Percentiles rank a stretch among this genome's conserved stretches.
Evolutionary conservation across 306 rosid species (phyloP).

Genomic region (Styphnolobium japonicum): DNA sequence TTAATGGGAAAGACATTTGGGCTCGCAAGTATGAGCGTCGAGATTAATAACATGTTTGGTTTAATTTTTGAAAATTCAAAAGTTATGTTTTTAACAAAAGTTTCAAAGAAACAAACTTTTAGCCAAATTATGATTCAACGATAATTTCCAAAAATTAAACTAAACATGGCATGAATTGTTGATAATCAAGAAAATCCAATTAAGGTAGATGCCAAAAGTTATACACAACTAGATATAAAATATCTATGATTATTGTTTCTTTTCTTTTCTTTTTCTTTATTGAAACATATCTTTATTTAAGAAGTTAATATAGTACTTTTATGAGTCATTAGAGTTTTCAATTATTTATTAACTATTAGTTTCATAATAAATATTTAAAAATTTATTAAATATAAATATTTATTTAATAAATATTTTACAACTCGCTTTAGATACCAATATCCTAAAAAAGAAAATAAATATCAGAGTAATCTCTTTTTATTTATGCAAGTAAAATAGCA

Average conservation of each 20-base stretch:
- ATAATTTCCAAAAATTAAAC: background rate
- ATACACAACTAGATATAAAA: background rate
- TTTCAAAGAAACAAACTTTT: background rate
- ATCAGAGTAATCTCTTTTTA: too few relatives aligned
- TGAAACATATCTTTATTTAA: background rate
- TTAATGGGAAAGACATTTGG: slow-evolving; percentile 66
- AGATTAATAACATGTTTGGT: background rate
- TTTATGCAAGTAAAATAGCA: background rate
- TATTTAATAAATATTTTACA: too few relatives aligned
- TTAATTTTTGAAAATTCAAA: background rate
- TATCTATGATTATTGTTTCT: background rate
- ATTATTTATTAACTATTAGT: too few relatives aligned
- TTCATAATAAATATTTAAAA: too few relatives aligned
- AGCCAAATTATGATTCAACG: background rate
- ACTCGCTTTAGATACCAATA: too few relatives aligned
- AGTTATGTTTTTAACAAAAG: background rate
- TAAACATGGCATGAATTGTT: background rate
- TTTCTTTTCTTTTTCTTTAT: background rate
- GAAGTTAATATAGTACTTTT: too few relatives aligned
- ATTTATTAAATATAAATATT: too few relatives aligned
- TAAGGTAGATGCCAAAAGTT: background rate
- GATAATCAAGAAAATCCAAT: background rate
- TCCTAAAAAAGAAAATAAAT: too few relatives aligned
- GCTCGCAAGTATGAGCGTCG: slow-evolving; percentile 62
- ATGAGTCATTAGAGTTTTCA: too few relatives aligned